Base-by-base conservation (phyloP, 179 eudicot species). In the Actinidia arguta region DNA sequence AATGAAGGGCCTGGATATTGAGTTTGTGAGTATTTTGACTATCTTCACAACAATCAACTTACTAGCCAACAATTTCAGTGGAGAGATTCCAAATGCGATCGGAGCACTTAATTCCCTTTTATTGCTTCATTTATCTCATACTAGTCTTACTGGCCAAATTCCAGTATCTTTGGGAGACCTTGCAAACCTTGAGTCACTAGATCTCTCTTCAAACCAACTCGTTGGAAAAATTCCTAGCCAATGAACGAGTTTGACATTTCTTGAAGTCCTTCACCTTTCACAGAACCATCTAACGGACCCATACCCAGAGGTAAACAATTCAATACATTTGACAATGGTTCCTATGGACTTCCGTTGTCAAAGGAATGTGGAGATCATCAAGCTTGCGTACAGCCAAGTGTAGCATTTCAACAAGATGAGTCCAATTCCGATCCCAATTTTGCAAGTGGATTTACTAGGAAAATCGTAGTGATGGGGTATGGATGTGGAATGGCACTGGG, bases 51-150 rank as follows among this genome's bases (percentile, higher is more conserved):
- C 80, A 8, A 69, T 85, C 10, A 82, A 85, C 18, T n/a, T 84
- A 4, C 78, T 82, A 4, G 5, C 22, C 44, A 83, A 83, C 48
- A 50, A 48, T 18, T 79, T 83, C 10, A 51, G 46, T 14, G 85
- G 79, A 22, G 75, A 73, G 10, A 79, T 79, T 13, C 75, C 82
- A 3, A 22, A 24, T 16, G 7, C 5, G 11, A 42, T 83, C 18
- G 79, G 74, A 54, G 10, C 14, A 5, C 74, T 83, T 39, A 16
- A 17, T 14, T 79, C 85, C 22, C 64, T 83, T 0, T 13, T 17
- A 50, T 42, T 56, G 81, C 85, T 83, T 20, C 78, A 83, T 68
- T 80, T 82, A 4, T 70, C 85, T 42, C 85, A 83, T 46, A 83
- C 78, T 48, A 62, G 80, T 8, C 67, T 70, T 16, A 73, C 18